Conservation (phyloP, 306 rosid genomes). For the Alnus rubra region DNA sequence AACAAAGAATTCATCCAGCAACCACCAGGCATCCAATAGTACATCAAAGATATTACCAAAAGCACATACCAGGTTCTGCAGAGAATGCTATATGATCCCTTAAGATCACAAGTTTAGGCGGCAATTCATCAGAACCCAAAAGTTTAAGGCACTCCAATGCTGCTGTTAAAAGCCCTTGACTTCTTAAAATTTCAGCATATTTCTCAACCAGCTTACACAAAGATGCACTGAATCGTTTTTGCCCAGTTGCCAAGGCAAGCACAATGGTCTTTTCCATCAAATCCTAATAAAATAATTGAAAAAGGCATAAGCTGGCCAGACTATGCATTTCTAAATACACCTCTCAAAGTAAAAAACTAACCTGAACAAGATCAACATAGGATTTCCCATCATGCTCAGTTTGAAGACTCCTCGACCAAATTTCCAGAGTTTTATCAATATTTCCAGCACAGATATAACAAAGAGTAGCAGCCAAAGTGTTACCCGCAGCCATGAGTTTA, state of each 20-base stretch:
- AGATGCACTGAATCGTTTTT: slow-evolving; percentile 88
- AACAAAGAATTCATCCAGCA: neutral
- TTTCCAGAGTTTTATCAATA: slow-evolving; percentile 95
- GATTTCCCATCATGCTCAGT: slow-evolving; percentile 74
- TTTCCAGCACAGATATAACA: slow-evolving; percentile 98
- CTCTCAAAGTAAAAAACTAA: slow-evolving; percentile 37
- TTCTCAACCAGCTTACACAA: slow-evolving; percentile 98
- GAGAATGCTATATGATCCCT: slow-evolving; percentile 79
- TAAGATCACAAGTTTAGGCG: slow-evolving; percentile 82
- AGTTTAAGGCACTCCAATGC: slow-evolving; percentile 92
- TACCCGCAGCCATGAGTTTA: slow-evolving; percentile 83
- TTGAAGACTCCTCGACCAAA: slow-evolving; percentile 87
- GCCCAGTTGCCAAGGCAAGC: slow-evolving; percentile 96
- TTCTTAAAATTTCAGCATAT: slow-evolving; percentile 95
- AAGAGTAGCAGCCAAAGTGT: slow-evolving; percentile 90
- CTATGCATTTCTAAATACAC: slow-evolving; percentile 14
- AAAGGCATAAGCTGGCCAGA: slow-evolving; percentile 32
- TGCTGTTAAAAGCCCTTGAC: slow-evolving; percentile 85
- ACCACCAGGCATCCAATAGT: slow-evolving; percentile 5
- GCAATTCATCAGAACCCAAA: slow-evolving; percentile 84
- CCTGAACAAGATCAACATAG: slow-evolving; percentile 94
- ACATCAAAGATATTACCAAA: slow-evolving; percentile 10
- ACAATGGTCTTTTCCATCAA: slow-evolving; percentile 99
- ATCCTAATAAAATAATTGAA: slow-evolving; percentile 50
- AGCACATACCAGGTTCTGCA: slow-evolving; percentile 68